Evolutionary conservation across 345 rosid species (phyloP).

Genomic region (Citrus hindsii): DNA sequence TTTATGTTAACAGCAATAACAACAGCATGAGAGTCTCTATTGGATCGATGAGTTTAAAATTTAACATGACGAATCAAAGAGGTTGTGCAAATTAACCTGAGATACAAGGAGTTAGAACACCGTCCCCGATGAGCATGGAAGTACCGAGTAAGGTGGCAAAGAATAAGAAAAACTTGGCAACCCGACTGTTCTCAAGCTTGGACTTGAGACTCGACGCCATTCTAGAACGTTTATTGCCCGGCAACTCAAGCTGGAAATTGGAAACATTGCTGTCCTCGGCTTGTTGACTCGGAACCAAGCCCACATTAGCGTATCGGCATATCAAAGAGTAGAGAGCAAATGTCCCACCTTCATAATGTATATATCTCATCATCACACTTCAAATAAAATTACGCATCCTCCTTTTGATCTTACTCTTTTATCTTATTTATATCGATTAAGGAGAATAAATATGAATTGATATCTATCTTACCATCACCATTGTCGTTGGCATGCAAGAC

Average conservation of each 20-base stretch:
- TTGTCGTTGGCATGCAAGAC: constrained; percentile 29
- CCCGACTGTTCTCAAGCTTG: constrained; percentile 18
- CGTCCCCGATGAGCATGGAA: constrained; percentile 60
- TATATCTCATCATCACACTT: too few species aligned
- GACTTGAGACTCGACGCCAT: constrained; percentile 21
- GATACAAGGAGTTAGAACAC: constrained; percentile 52
- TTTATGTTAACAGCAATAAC: not conserved
- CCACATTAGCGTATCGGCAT: constrained; percentile 48
- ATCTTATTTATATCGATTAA: too few species aligned
- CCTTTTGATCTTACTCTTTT: too few species aligned
- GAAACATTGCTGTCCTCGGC: constrained; percentile 45
- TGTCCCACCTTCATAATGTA: constrained; percentile 42
- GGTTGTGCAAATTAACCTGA: not conserved
- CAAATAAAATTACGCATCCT: too few species aligned
- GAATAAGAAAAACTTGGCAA: constrained; percentile 23
- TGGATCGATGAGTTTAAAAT: not conserved
- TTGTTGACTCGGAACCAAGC: constrained; percentile 42
- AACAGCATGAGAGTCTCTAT: not conserved
- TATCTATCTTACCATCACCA: constrained; percentile 28
- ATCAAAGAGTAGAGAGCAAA: constrained; percentile 58
- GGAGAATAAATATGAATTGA: not conserved
- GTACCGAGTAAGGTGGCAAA: constrained; percentile 45
- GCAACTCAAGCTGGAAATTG: constrained; percentile 34
- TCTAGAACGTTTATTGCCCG: not conserved
- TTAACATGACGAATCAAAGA: not conserved